A percentile compares a stretch with the other conserved stretches of the same genome.
phyloP scores from a whole-genome alignment of 768 basidiomycete species.

The Lactarius tabidus region DNA sequence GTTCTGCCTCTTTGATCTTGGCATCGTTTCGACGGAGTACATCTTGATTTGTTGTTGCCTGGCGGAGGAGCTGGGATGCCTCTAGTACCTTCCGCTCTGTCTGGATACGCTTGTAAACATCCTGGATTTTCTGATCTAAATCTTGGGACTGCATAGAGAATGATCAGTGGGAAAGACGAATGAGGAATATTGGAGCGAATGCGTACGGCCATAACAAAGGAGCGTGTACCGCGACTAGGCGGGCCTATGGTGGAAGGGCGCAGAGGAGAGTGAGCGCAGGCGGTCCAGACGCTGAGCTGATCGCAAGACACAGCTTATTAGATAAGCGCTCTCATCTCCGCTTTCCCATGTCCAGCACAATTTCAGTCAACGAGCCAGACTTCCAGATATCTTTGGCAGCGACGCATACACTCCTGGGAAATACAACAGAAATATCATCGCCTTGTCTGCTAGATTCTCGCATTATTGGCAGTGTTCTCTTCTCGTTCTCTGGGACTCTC shows the following conservation, averaged over 20 bases:
- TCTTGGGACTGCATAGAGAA: slow-evolving; percentile 40
- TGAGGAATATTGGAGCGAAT: neutral
- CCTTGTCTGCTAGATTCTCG: slow-evolving; percentile 46
- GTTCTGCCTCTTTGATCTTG: slow-evolving; percentile 83
- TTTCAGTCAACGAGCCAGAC: slow-evolving; percentile 44
- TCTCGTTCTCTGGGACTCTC: slow-evolving; percentile 52
- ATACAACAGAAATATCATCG: slow-evolving; percentile 31
- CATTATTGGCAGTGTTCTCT: slow-evolving; percentile 44
- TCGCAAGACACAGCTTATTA: slow-evolving; percentile 17
- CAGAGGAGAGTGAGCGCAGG: slow-evolving; percentile 1
- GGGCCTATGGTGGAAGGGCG: slow-evolving; percentile 13
- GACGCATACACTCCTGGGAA: slow-evolving; percentile 41
- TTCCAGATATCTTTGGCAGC: slow-evolving; percentile 45
- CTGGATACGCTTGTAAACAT: slow-evolving; percentile 84
- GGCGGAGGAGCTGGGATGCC: slow-evolving; percentile 70
- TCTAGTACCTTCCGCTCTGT: slow-evolving; percentile 92
- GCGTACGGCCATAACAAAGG: slow-evolving; percentile 20
- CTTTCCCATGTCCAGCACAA: slow-evolving; percentile 28
- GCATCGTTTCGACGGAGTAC: slow-evolving; percentile 77
- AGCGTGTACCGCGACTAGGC: slow-evolving; percentile 11
- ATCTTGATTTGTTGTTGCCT: slow-evolving; percentile 83
- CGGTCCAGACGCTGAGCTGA: slow-evolving; percentile 8
- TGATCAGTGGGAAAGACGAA: slow-evolving; percentile 11
- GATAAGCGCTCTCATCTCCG: slow-evolving; percentile 16
- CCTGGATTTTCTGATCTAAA: slow-evolving; percentile 91